A percentile compares a stretch with the other conserved stretches of the same genome.
Conservation (phyloP, 305 asterid species). For the Fraxinus sp. region DNA sequence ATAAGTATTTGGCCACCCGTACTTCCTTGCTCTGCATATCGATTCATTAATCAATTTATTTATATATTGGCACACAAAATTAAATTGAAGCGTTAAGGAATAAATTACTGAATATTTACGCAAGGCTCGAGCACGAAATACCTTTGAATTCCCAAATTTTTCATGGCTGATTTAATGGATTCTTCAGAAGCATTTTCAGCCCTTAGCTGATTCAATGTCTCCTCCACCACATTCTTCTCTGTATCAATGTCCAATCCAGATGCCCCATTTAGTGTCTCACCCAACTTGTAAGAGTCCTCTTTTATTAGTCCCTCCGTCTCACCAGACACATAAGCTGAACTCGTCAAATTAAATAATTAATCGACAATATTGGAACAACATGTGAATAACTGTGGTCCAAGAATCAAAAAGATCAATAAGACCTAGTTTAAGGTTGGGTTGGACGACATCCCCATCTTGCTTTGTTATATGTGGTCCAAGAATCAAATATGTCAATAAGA, state of each 20-base stretch:
- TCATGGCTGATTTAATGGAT: conserved; percentile 27
- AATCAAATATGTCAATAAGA: background rate
- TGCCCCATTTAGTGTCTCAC: conserved; percentile 24
- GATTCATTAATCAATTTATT: background rate
- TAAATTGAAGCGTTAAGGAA: background rate
- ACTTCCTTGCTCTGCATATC: conserved; percentile 46
- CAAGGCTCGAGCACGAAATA: background rate
- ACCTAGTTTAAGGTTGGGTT: background rate
- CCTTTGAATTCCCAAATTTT: conserved; percentile 36
- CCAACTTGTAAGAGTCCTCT: conserved; percentile 19
- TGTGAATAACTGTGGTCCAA: background rate
- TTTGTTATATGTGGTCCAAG: background rate
- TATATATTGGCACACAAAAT: background rate
- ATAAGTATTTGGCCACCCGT: conserved; percentile 80
- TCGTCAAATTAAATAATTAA: background rate
- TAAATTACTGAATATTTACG: background rate
- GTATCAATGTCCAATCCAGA: conserved; percentile 18
- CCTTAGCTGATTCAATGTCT: conserved; percentile 21
- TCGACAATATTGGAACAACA: background rate
- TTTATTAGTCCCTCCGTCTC: conserved; percentile 20
- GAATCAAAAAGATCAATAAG: background rate
- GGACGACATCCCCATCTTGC: background rate
- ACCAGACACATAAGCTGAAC: conserved; percentile 27
- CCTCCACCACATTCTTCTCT: conserved; percentile 24
- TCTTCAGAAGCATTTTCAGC: conserved; percentile 11